phyloP scores from a whole-genome alignment of 2,329 filamentous ascomycete species.

The Microsporum ferrugineum region DNA sequence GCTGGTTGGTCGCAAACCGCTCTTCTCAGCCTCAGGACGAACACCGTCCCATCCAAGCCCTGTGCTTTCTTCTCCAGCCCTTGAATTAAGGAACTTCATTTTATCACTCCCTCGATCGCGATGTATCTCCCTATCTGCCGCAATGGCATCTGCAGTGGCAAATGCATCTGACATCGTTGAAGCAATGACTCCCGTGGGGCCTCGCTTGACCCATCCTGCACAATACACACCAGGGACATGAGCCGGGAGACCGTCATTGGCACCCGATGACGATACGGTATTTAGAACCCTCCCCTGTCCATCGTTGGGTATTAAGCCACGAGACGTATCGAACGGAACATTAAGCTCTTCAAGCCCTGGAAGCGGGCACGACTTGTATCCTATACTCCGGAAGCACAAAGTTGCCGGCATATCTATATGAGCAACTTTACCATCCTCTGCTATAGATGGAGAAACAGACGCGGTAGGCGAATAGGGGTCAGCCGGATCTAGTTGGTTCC shows the following conservation, averaged over 20 bases:
- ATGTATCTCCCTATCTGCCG: conserved; percentile 55
- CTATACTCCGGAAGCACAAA: conserved; percentile 83
- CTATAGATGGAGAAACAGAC: conserved; percentile 27
- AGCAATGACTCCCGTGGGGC: conserved; percentile 89
- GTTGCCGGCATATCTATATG: conserved; percentile 41
- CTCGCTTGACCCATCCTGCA: conserved; percentile 90
- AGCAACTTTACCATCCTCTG: conserved; percentile 24
- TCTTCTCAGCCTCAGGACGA: conserved; percentile 45
- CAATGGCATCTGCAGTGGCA: conserved; percentile 70
- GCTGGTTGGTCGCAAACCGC: conserved; percentile 52
- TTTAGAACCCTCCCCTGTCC: conserved; percentile 58
- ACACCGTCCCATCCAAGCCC: conserved; percentile 67
- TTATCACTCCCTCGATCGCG: conserved; percentile 15
- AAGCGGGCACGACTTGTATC: conserved; percentile 73
- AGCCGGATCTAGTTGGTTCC: conserved; percentile 41
- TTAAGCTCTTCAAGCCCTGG: conserved; percentile 61
- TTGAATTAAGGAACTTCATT: conserved; percentile 38
- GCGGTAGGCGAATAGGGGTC: conserved; percentile 42
- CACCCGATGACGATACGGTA: conserved; percentile 16
- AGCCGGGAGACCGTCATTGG: conserved; percentile 14
- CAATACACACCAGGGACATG: conserved; percentile 70
- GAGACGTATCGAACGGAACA: conserved; percentile 62
- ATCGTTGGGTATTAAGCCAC: conserved; percentile 75
- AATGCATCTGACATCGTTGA: conserved; percentile 95
- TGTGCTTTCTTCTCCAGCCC: conserved; percentile 26